These are phyloP conservation scores for Neurospora sp. DNA, from an alignment of 2,329 filamentous ascomycete species.

Conservation along the genomic window DNA sequence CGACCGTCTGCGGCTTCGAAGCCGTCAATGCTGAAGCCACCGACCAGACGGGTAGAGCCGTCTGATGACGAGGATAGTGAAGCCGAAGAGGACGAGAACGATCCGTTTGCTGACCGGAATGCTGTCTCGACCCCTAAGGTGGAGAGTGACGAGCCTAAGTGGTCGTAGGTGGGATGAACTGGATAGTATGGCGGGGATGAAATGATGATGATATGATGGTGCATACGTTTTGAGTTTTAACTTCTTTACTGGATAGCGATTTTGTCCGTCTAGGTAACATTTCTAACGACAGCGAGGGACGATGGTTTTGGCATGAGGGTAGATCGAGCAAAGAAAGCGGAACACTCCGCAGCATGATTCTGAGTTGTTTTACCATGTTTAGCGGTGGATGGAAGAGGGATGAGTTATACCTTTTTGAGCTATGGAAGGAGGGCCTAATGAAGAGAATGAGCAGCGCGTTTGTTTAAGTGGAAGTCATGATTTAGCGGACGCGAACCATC, in stretches of 20 bases:
- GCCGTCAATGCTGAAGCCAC: slow-evolving; percentile 41
- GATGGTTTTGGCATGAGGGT: neutral
- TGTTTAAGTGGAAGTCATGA: neutral
- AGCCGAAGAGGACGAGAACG: slow-evolving; percentile 68
- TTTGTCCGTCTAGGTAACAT: neutral
- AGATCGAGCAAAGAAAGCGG: neutral
- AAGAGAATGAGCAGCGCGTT: neutral
- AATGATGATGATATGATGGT: neutral
- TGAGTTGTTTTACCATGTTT: neutral
- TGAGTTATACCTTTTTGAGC: neutral
- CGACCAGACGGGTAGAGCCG: slow-evolving; percentile 28
- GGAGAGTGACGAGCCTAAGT: slow-evolving; percentile 29
- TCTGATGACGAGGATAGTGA: slow-evolving; percentile 38
- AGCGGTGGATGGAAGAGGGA: neutral
- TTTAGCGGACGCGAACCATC: neutral
- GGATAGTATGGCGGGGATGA: neutral
- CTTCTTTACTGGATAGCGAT: neutral
- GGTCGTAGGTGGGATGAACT: slow-evolving; percentile 21
- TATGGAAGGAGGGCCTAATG: neutral
- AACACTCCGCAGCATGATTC: neutral
- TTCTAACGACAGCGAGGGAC: neutral
- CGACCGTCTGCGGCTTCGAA: slow-evolving; percentile 35
- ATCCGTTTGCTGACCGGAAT: slow-evolving; percentile 81
- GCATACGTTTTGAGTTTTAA: neutral
- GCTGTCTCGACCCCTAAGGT: slow-evolving; percentile 39